Evolutionary conservation across 2,329 filamentous ascomycete genomes (phyloP).

Genomic region (Didymella glomerata): DNA sequence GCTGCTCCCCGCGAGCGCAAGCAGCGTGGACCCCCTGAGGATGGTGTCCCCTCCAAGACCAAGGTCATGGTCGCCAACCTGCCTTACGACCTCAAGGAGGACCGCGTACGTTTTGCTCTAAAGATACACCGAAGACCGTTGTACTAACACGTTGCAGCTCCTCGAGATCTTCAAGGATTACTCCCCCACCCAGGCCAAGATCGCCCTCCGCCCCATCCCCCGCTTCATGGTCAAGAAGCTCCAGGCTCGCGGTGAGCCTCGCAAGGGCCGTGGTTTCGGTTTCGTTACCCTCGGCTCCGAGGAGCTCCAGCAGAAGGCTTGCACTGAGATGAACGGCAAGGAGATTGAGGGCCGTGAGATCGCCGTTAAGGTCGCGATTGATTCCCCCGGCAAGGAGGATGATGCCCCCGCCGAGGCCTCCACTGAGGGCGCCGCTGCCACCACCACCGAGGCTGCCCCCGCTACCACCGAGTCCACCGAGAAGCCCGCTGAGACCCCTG

Average conservation of each 20-base stretch:
- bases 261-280: constrained; percentile 98
- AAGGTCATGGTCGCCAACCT: constrained; percentile 99
- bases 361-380: constrained; percentile 99
- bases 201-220: constrained; percentile 96
- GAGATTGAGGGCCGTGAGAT: constrained; percentile 99
- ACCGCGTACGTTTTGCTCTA: constrained; percentile 73
- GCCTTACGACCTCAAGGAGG: constrained; percentile 96
- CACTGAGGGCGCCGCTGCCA: constrained; percentile 54
- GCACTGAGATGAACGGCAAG: constrained; percentile 98
- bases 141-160: constrained; percentile 66
- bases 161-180: constrained; percentile 96
- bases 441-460: constrained; percentile 23
- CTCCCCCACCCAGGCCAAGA: constrained; percentile 94
- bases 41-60: constrained; percentile 97
- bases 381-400: constrained; percentile 99
- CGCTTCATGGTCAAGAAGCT: constrained; percentile 99
- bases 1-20: constrained; percentile 64
- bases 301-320: constrained; percentile 96
- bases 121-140: neutral
- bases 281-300: constrained; percentile 96
- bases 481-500: constrained; percentile 29
- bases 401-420: constrained; percentile 65
- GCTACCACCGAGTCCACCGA: constrained; percentile 35
- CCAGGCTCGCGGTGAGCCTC: constrained; percentile 94
- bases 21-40: constrained; percentile 94